phyloP scores from a whole-genome alignment of 305 asterid species.

The Fraxinus angustifolia region DNA sequence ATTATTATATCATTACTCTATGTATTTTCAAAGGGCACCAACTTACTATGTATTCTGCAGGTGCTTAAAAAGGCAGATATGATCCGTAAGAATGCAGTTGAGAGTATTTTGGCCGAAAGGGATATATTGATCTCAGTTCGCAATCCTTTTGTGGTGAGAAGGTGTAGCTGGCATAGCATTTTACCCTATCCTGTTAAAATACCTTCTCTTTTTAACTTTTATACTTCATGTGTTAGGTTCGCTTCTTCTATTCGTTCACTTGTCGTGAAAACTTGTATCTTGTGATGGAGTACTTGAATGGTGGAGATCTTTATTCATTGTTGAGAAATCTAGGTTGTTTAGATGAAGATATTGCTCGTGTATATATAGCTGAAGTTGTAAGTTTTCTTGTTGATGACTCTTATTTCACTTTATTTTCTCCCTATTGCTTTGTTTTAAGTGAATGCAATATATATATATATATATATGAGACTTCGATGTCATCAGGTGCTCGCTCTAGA shows the following conservation, averaged over 20 bases:
- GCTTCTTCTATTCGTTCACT: slow-evolving; percentile 97
- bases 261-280: slow-evolving; percentile 97
- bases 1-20: not conserved
- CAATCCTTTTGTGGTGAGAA: slow-evolving; percentile 99
- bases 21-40: not conserved
- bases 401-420: not conserved
- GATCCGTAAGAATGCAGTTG: slow-evolving; percentile 98
- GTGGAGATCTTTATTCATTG: slow-evolving; percentile 96
- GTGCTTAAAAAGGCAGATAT: slow-evolving; percentile 98
- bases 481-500: slow-evolving; percentile 97
- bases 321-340: slow-evolving; percentile 97
- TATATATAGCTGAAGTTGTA: slow-evolving; percentile 98
- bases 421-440: slow-evolving; percentile 9
- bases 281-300: slow-evolving; percentile 99
- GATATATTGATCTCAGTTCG: slow-evolving; percentile 96
- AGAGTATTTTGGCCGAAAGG: slow-evolving; percentile 98
- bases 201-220: slow-evolving; percentile 25
- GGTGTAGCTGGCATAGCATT: slow-evolving; percentile 26
- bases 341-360: slow-evolving; percentile 96
- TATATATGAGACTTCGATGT: slow-evolving; percentile 28
- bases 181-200: slow-evolving; percentile 18
- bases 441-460: slow-evolving; percentile 19
- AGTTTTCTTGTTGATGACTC: slow-evolving; percentile 36
- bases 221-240: slow-evolving; percentile 52
- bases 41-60: slow-evolving; percentile 38